These are phyloP conservation scores for Hypoxylon intermedium DNA, from an alignment of 495 filamentous ascomycete genomes.

Conservation along the genomic window DNA sequence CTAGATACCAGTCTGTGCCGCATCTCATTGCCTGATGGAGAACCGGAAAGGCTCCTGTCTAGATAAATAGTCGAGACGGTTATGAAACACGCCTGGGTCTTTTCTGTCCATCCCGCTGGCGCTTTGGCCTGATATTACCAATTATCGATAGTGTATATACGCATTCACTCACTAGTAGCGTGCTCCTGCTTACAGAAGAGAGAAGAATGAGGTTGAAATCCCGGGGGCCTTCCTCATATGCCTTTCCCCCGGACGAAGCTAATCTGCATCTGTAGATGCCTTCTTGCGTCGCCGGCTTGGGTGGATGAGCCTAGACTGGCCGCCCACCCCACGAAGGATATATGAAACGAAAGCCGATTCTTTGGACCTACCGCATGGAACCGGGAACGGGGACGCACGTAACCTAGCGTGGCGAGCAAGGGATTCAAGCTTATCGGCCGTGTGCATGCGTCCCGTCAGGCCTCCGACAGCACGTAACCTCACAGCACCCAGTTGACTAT, in stretches of 20 bases:
- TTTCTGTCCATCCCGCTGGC: background rate
- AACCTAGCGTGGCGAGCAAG: slow-evolving; percentile 5
- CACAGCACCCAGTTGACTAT: slow-evolving; percentile 1
- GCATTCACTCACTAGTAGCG: background rate
- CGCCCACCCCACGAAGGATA: background rate
- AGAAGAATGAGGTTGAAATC: slow-evolving; percentile 2
- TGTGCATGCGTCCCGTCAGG: slow-evolving; percentile 9
- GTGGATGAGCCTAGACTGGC: slow-evolving; percentile 14
- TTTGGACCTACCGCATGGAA: slow-evolving; percentile 5
- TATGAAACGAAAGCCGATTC: slow-evolving; percentile 28
- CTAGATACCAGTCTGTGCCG: background rate
- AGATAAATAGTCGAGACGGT: slow-evolving; percentile 28
- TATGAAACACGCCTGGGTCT: slow-evolving; percentile 30
- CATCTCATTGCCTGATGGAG: slow-evolving; percentile 13
- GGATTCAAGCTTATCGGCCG: slow-evolving; percentile 28
- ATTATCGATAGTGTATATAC: background rate
- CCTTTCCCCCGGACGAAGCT: slow-evolving; percentile 17
- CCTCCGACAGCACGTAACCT: slow-evolving; percentile 10
- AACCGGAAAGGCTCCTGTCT: slow-evolving; percentile 1
- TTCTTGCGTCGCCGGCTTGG: slow-evolving; percentile 1
- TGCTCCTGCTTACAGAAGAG: background rate
- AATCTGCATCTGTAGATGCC: background rate
- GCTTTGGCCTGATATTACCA: slow-evolving; percentile 26
- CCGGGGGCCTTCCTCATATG: slow-evolving; percentile 4
- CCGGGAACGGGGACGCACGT: slow-evolving; percentile 15